Evolutionary conservation across 257 asterid genomes (phyloP).

Genomic region (Gentiana dahurica): DNA sequence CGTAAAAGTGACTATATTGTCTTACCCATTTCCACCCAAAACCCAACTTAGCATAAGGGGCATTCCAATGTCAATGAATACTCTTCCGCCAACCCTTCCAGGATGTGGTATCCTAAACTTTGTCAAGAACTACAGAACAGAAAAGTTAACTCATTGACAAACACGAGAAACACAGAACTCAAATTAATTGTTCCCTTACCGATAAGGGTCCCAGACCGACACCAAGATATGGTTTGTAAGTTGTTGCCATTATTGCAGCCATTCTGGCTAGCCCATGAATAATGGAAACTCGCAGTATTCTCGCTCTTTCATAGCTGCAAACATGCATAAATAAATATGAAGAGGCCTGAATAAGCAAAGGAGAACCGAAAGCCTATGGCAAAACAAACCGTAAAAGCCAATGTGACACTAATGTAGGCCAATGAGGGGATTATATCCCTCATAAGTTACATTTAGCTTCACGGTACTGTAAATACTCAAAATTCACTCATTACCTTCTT

Average conservation of each 20-base stretch:
- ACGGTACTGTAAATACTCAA: background rate
- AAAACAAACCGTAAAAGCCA: no score
- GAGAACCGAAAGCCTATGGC: background rate
- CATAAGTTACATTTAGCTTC: background rate
- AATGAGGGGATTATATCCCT: background rate
- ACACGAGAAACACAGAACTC: background rate
- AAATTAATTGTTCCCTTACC: constrained; percentile 24
- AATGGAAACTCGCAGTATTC: constrained; percentile 72
- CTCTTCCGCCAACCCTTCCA: constrained; percentile 91
- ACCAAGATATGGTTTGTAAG: constrained; percentile 87
- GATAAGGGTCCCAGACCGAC: constrained; percentile 92
- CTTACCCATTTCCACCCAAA: constrained; percentile 95
- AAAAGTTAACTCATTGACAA: constrained; percentile 5
- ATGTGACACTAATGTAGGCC: no score
- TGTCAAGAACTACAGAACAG: constrained; percentile 60
- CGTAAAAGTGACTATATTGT: constrained; percentile 1
- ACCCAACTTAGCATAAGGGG: constrained; percentile 95
- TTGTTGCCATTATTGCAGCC: constrained; percentile 96
- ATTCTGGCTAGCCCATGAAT: constrained; percentile 96
- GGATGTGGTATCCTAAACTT: constrained; percentile 87
- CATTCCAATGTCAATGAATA: constrained; percentile 82
- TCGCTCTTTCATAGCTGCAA: constrained; percentile 67
- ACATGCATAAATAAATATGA: constrained; percentile 14
- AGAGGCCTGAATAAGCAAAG: constrained; percentile 6
- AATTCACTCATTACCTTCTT: constrained; percentile 30